phyloP scores from a whole-genome alignment of 2,329 filamentous ascomycete genomes.

The Nigrospora osmanthi region DNA sequence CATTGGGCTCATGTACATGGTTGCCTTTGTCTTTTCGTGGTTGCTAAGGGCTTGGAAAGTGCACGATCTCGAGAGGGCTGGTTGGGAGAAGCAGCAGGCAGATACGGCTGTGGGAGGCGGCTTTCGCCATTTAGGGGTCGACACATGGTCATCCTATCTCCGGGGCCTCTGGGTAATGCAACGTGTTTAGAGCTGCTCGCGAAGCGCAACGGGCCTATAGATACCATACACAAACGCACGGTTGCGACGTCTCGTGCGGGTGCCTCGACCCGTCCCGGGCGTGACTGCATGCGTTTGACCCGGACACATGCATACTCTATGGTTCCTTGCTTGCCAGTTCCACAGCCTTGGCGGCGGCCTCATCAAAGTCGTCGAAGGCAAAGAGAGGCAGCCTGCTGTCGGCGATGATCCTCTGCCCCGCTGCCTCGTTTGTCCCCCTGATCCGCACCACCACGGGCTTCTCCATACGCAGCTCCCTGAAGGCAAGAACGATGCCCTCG shows the following conservation, averaged over 20 bases:
- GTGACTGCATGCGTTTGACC: too few relatives aligned
- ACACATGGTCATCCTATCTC: too few relatives aligned
- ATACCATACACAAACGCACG: too few relatives aligned
- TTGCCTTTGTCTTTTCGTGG: constrained; percentile 37
- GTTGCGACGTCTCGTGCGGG: too few relatives aligned
- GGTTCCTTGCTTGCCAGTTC: constrained; percentile 36
- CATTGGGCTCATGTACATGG: constrained; percentile 52
- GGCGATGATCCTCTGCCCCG: constrained; percentile 61
- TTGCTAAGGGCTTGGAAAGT: constrained; percentile 34
- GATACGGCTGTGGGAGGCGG: too few relatives aligned
- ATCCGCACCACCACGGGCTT: constrained; percentile 68
- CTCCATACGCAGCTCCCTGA: constrained; percentile 55
- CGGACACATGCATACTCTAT: constrained; percentile 15
- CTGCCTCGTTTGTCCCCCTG: constrained; percentile 65
- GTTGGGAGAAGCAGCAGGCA: constrained; percentile 7
- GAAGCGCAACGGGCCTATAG: too few relatives aligned
- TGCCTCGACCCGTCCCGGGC: too few relatives aligned
- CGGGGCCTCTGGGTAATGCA: too few relatives aligned
- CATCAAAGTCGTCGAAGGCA: constrained; percentile 68
- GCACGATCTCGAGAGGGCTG: constrained; percentile 25
- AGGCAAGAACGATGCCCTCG: constrained; percentile 63
- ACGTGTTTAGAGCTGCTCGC: too few relatives aligned
- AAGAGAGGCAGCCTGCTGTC: constrained; percentile 60
- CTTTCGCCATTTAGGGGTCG: too few relatives aligned
- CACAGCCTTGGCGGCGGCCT: constrained; percentile 61